phyloP scores from a whole-genome alignment of 495 filamentous ascomycete species.

The Daldinia vernicosa region DNA sequence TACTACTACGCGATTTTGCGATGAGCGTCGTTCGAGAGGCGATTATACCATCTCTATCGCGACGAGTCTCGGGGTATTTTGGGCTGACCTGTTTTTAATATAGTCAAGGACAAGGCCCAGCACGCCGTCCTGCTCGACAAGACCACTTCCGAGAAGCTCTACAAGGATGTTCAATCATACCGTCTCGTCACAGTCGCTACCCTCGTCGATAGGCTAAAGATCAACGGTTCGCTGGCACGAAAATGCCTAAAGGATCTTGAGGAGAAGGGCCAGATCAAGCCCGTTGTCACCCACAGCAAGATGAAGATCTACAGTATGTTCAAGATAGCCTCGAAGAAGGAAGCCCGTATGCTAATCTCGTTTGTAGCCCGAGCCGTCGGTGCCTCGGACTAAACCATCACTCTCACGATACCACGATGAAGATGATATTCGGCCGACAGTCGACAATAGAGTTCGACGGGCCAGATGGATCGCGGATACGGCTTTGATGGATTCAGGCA shows the following conservation, averaged over 20 bases:
- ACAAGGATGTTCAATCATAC: conserved; percentile 99
- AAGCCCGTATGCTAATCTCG: conserved; percentile 48
- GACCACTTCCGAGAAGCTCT: conserved; percentile 85
- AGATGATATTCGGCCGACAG: conserved; percentile 40
- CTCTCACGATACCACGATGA: conserved; percentile 49
- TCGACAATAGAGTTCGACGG: conserved; percentile 40
- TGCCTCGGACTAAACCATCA: conserved; percentile 62
- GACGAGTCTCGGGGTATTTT: conserved; percentile 10
- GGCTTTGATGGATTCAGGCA: conserved; percentile 45
- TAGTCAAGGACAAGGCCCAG: conserved; percentile 99
- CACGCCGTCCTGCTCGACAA: conserved; percentile 88
- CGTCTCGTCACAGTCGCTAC: conserved; percentile 98
- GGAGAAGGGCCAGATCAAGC: conserved; percentile 98
- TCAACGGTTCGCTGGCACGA: conserved; percentile 97
- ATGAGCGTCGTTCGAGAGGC: conserved; percentile 23
- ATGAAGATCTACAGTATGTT: conserved; percentile 97
- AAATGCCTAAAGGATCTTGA: conserved; percentile 91
- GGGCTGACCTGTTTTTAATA: conserved; percentile 42
- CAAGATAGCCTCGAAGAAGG: background rate
- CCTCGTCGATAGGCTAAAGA: conserved; percentile 99
- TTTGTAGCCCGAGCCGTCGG: conserved; percentile 67
- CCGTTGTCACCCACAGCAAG: conserved; percentile 95
- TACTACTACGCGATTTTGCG: conserved; percentile 34
- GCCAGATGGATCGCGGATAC: conserved; percentile 43
- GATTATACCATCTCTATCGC: conserved; percentile 16